Evolutionary conservation across 2,329 filamentous ascomycete species (phyloP).

Genomic region (Rutstroemia sp.): DNA sequence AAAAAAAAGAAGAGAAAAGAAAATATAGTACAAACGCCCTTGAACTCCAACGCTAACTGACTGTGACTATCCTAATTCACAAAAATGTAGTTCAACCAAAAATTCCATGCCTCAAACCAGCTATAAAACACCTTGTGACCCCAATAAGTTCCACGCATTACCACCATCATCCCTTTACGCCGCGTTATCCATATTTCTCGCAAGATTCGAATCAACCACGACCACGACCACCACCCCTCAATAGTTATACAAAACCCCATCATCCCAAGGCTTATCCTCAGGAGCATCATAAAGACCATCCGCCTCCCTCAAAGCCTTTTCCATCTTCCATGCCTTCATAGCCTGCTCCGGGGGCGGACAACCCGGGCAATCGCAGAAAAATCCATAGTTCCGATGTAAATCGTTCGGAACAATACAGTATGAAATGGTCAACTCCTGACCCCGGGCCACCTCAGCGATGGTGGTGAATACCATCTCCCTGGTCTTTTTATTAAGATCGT

Average conservation of each 20-base stretch:
- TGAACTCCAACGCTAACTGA: too few species aligned
- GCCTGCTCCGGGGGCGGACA: slow-evolving; percentile 29
- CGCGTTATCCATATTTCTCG: background rate
- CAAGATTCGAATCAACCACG: background rate
- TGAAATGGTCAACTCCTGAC: slow-evolving; percentile 44
- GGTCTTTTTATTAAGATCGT: slow-evolving; percentile 25
- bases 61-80: too few species aligned
- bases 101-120: too few species aligned
- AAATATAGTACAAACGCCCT: too few species aligned
- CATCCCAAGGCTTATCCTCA: background rate
- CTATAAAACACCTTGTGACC: background rate
- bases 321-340: slow-evolving; percentile 1
- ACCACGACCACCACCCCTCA: background rate
- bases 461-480: slow-evolving; percentile 37
- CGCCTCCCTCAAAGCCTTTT: background rate
- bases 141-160: background rate
- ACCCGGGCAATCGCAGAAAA: slow-evolving; percentile 43
- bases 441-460: slow-evolving; percentile 32
- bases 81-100: too few species aligned
- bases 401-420: slow-evolving; percentile 36
- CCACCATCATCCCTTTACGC: background rate
- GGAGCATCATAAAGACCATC: background rate
- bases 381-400: slow-evolving; percentile 42
- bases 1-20: too few species aligned
- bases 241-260: background rate